Conservation (phyloP, 768 basidiomycete genomes). For the Mrakia blollopis region DNA sequence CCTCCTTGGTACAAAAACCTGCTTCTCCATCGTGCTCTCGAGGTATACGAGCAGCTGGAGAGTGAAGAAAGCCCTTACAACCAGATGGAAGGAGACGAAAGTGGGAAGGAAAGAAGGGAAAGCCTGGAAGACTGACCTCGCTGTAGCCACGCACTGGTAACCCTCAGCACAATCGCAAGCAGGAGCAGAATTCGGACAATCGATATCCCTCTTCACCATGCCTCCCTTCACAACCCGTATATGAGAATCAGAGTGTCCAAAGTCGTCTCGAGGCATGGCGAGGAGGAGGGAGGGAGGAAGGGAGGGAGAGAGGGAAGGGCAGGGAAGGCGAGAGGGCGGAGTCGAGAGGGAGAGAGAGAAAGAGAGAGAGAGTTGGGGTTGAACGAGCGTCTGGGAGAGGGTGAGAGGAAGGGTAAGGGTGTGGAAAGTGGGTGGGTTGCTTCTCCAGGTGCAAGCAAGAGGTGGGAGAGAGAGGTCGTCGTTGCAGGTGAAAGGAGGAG, state of each 20-base stretch:
- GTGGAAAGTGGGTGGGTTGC: background rate
- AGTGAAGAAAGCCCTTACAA: background rate
- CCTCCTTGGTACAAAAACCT: background rate
- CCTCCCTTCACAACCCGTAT: background rate
- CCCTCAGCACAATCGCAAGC: slow-evolving; percentile 20
- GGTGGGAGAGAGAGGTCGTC: background rate
- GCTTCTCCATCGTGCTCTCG: no score
- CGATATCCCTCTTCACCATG: slow-evolving; percentile 17
- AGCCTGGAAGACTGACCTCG: slow-evolving; percentile 18
- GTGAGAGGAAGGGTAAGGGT: background rate
- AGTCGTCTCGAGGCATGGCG: background rate
- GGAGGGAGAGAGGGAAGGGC: background rate
- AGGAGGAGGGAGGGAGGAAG: background rate
- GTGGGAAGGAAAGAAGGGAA: no score
- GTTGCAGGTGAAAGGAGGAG: background rate
- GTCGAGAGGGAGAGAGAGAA: background rate
- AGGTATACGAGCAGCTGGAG: background rate
- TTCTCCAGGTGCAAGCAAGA: background rate
- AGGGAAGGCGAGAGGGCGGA: background rate
- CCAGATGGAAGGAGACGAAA: background rate
- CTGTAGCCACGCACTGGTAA: slow-evolving; percentile 21
- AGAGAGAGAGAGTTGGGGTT: no score
- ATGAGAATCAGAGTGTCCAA: background rate
- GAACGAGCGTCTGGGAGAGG: background rate
- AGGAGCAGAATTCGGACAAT: slow-evolving; percentile 28